Evolutionary conservation across 2,329 filamentous ascomycete species (phyloP).

Genomic region (Colletotrichum sp.): DNA sequence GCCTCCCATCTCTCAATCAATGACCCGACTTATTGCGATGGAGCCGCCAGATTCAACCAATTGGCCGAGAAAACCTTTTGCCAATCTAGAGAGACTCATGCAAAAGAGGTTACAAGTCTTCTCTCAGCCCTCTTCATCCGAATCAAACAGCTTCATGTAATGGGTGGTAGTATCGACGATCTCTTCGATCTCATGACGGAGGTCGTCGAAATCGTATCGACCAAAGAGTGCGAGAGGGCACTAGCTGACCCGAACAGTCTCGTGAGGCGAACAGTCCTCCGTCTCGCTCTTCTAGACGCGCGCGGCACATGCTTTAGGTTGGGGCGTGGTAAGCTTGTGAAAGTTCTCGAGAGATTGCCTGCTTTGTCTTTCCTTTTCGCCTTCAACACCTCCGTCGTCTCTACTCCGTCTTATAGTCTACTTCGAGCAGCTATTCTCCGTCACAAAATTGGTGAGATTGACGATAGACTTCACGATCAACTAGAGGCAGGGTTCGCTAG

Average conservation of each 20-base stretch:
- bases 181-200: neutral
- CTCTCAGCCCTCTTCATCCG: neutral
- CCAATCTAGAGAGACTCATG: fast-evolving
- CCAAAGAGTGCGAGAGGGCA: neutral
- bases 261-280: neutral
- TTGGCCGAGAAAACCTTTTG: neutral
- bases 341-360: neutral
- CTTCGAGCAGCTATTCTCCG: neutral
- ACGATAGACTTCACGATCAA: neutral
- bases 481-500: neutral
- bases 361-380: neutral
- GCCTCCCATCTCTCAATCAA: neutral
- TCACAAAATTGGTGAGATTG: neutral
- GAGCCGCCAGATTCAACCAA: neutral
- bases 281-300: neutral
- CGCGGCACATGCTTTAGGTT: neutral
- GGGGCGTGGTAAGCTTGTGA: neutral
- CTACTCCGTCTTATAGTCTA: neutral
- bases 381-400: neutral
- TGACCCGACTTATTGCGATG: neutral
- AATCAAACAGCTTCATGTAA: neutral
- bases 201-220: neutral
- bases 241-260: neutral
- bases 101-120: neutral
- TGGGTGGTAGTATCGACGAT: neutral